phyloP scores from a whole-genome alignment of 1,284 basidiomycete species.

The Austropuccinia psidii region DNA sequence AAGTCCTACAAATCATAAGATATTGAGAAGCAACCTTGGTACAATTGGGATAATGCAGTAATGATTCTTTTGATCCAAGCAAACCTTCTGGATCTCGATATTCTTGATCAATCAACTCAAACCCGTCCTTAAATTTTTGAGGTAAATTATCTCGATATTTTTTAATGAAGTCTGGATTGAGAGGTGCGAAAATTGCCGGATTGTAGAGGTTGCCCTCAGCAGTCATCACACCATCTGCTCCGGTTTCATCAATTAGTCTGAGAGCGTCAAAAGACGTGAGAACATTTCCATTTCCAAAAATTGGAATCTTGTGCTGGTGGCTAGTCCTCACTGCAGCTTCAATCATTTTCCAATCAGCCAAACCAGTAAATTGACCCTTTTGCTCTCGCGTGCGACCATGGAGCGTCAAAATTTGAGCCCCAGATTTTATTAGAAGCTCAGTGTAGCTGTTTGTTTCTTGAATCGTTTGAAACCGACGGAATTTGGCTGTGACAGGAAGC shows the following conservation, averaged over 20 bases:
- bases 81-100: conserved; percentile 34
- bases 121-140: conserved; percentile 39
- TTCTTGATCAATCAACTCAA: conserved; percentile 27
- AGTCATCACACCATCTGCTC: conserved; percentile 85
- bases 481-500: conserved; percentile 91
- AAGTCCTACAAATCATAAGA: conserved; percentile 63
- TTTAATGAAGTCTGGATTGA: conserved; percentile 38
- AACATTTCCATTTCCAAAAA: conserved; percentile 97
- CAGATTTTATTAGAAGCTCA: conserved; percentile 84
- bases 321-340: not conserved
- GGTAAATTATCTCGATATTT: conserved; percentile 40
- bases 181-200: conserved; percentile 63
- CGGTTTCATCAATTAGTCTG: conserved; percentile 68
- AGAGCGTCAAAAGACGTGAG: conserved; percentile 73
- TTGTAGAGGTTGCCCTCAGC: conserved; percentile 95
- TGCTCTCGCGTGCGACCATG: conserved; percentile 87
- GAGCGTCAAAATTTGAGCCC: conserved; percentile 88
- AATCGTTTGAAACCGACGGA: conserved; percentile 76
- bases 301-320: conserved; percentile 56
- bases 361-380: conserved; percentile 66
- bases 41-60: conserved; percentile 57
- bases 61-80: conserved; percentile 42
- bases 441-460: conserved; percentile 89
- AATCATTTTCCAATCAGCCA: conserved; percentile 61
- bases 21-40: conserved; percentile 73